Base-by-base conservation (phyloP, 129 eudicot species). In the Artemisia annua region DNA sequence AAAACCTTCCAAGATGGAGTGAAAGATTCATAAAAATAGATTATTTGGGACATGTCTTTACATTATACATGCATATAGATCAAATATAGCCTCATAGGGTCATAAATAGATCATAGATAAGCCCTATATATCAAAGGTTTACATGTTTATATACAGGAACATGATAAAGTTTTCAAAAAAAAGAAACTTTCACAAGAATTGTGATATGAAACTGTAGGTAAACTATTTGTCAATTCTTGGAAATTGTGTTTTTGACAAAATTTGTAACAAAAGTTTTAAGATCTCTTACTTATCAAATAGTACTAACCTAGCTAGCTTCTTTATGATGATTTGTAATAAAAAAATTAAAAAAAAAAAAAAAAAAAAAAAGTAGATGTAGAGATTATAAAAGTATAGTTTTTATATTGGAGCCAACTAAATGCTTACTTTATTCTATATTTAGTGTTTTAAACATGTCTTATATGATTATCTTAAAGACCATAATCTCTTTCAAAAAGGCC, bases 201-300 rank as follows among this genome's bases (percentile, higher is more conserved):
- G 39, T 71, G 78, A 68, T 52, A 52, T 35, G 63, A 19, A 63
- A 54, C 75, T 78, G 76, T 70, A 71, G 82, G 67, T 52, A 44
- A 71, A 71, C 76, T 70, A 62, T 78, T 59, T 70, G 71, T 77
- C 81, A 69, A 61, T 48, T 78, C 77, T 70, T 78, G 82, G 82
- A 53, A 63, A 63, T 63, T 78, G 82, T 78, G 77, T 67, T 62
- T 35, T 70, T 53, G 39, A 70, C 72, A 70, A 62, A 60, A 35
- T 18, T 58, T 76, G 55, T 51, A 64, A 73, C 17, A 18, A 73
- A 73, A 17, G 18, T 35, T 18, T 35, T 20, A 64, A 76, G 59
- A 72, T 72, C 48, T 28, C 18, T 54, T 7, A 44, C 16, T 76
- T 6, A 67, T 28, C 39, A 49, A 30, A 63, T 69, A 39, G 51